Evolutionary conservation across 108 stramenopile genomes (phyloP).

Genomic region (Schizochytrium sp.): DNA sequence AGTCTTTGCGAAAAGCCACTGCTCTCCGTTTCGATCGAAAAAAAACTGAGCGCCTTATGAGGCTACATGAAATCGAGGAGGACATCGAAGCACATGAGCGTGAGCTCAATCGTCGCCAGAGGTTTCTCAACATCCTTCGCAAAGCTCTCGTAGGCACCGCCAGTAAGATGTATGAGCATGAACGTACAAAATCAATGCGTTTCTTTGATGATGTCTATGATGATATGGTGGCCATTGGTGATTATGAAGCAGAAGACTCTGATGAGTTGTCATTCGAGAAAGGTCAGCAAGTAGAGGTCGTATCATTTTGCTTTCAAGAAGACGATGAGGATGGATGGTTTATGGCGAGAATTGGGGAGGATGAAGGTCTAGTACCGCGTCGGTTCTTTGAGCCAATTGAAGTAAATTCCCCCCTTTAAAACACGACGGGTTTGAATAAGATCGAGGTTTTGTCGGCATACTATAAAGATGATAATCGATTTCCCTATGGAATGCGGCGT

Average conservation of each 20-base stretch:
- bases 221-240: slow-evolving; percentile 11
- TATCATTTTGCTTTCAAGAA: slow-evolving; percentile 22
- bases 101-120: slow-evolving; percentile 11
- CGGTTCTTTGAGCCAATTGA: slow-evolving; percentile 20
- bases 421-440: too few species aligned
- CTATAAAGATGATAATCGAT: too few species aligned
- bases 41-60: slow-evolving; percentile 2
- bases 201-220: background rate
- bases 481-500: too few species aligned
- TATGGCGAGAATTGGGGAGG: background rate
- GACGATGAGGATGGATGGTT: slow-evolving; percentile 36
- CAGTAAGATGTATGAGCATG: slow-evolving; percentile 17
- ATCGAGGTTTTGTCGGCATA: too few species aligned
- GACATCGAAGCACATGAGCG: background rate
- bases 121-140: background rate
- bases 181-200: slow-evolving; percentile 28
- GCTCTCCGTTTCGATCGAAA: slow-evolving; percentile 30
- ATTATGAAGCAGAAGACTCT: background rate
- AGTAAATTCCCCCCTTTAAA: too few species aligned
- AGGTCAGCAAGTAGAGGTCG: background rate
- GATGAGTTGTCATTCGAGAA: slow-evolving; percentile 13
- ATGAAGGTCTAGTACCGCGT: slow-evolving; percentile 34
- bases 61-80: background rate
- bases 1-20: slow-evolving; percentile 10
- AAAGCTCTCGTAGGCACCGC: slow-evolving; percentile 14